Evolutionary conservation across 331 rosid species (phyloP).

Genomic region (Cydonia oblonga): DNA sequence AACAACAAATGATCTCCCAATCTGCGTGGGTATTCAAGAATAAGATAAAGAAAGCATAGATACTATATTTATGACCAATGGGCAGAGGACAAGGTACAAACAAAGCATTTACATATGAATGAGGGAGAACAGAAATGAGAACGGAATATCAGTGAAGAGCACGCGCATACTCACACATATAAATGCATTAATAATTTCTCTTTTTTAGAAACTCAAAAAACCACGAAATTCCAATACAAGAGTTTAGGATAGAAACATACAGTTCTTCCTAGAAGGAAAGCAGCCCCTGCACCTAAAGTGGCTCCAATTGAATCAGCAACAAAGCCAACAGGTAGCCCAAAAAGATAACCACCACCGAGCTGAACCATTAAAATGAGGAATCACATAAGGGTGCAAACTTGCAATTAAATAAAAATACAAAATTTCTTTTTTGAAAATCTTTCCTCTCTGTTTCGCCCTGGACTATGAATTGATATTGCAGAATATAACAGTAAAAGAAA

Average conservation of each 20-base stretch:
- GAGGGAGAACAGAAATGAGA: no score
- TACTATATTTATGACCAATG: not conserved
- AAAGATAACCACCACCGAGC: constrained; percentile 97
- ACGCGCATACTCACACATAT: no score
- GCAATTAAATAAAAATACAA: not conserved
- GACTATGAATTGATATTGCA: not conserved
- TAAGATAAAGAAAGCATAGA: not conserved
- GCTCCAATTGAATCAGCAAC: constrained; percentile 94
- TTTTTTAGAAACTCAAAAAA: not conserved
- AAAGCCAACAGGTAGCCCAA: constrained; percentile 90
- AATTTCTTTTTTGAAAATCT: not conserved
- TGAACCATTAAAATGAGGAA: constrained; percentile 30
- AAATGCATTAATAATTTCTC: not conserved
- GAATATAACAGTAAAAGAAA: not conserved
- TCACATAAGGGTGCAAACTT: constrained; percentile 12
- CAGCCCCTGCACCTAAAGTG: constrained; percentile 83
- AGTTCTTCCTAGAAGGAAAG: constrained; percentile 88
- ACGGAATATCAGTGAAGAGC: no score
- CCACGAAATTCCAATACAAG: not conserved
- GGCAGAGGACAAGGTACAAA: not conserved
- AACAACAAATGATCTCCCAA: constrained; percentile 80
- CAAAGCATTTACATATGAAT: no score
- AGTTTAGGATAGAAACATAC: constrained; percentile 30
- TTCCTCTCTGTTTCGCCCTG: not conserved
- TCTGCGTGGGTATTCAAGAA: constrained; percentile 34